Evolutionary conservation across 208 protist genomes (phyloP).

Genomic region (Crithidia sp.): DNA sequence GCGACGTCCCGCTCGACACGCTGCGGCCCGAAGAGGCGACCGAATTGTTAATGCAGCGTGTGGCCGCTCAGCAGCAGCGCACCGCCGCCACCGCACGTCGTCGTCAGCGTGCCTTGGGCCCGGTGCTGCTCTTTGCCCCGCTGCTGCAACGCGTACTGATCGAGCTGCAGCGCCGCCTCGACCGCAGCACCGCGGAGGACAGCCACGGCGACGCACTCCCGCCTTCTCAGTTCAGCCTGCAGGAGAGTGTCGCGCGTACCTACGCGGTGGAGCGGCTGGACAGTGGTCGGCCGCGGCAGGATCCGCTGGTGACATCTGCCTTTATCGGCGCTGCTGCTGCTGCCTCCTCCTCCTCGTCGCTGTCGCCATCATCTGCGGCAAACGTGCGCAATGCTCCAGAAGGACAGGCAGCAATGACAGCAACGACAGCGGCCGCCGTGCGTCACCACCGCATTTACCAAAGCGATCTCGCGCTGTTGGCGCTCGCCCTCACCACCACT

Average conservation of each 20-base stretch:
- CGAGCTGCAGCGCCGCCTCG: conserved; percentile 70
- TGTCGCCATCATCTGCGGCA: no score
- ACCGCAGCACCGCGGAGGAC: conserved; percentile 38
- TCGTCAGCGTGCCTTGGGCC: conserved; percentile 3
- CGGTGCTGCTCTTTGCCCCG: conserved; percentile 49
- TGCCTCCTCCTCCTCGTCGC: no score
- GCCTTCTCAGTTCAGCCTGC: conserved; percentile 55
- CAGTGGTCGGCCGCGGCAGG: conserved; percentile 49
- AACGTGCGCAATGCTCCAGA: no score
- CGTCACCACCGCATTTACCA: conserved; percentile 75
- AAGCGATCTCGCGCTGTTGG: conserved; percentile 81
- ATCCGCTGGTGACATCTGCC: conserved; percentile 61
- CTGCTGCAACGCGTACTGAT: conserved; percentile 57
- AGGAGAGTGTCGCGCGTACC: conserved; percentile 41
- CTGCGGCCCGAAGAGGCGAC: conserved; percentile 21
- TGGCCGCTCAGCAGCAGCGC: conserved; percentile 6
- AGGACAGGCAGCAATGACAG: not conserved
- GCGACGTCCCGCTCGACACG: conserved; percentile 19
- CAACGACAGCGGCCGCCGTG: not conserved
- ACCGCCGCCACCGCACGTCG: not conserved
- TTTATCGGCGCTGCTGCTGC: conserved; percentile 26
- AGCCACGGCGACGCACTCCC: conserved; percentile 11
- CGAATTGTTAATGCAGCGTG: conserved; percentile 20
- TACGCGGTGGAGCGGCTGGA: conserved; percentile 48
- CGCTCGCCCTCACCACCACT: conserved; percentile 59